Evolutionary conservation across 2,329 filamentous ascomycete species (phyloP), one percentile per base, ranked within the genome.

Genomic region (Cytospora schulzeri): DNA sequence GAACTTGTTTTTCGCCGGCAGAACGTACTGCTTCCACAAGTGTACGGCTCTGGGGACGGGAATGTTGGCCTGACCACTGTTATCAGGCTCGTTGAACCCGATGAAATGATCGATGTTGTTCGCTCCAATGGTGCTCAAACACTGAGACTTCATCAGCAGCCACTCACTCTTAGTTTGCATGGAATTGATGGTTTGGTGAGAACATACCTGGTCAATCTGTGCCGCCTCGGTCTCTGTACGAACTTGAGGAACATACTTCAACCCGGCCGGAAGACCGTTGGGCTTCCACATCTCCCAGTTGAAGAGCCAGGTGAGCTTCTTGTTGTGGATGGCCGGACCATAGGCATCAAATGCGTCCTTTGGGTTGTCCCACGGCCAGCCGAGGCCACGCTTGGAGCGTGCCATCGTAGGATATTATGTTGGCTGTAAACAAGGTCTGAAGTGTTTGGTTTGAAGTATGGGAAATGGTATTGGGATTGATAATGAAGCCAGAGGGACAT

Each of bases 261-360:
- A 50, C 14, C 62, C 62, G 28, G 62, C 56, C 12, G 62, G 62
- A 1, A 63, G 26, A 6, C 62, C 62, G 15, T 60, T 45, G 50
- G 56, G 62, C 56, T 60, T 63, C 62, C 62, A 63, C 62, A 63
- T 63, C 55, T 63, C 62, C 62, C 62, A 60, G 56, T 63, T 63
- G 55, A 63, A 63, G 15, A 63, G 55, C 62, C 62, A 63, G 9
- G 62, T 60, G 35, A 63, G 55, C 29, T 51, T 31, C 5, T 60
- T 9, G 31, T 54, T 52, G 31, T 60, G 51, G 33, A 63, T 26
- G 12, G 62, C 62, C 14, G n/a, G n/a, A 4, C 50, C 33, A 22
- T 60, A 63, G 17, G 62, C 55, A 35, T 54, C 53, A 33, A 63
- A 63, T 19, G 56, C 62, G 28, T 19, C 26, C 12, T 38, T 56